phyloP scores from a whole-genome alignment of 768 basidiomycete species.

The Kwoniella pini region DNA sequence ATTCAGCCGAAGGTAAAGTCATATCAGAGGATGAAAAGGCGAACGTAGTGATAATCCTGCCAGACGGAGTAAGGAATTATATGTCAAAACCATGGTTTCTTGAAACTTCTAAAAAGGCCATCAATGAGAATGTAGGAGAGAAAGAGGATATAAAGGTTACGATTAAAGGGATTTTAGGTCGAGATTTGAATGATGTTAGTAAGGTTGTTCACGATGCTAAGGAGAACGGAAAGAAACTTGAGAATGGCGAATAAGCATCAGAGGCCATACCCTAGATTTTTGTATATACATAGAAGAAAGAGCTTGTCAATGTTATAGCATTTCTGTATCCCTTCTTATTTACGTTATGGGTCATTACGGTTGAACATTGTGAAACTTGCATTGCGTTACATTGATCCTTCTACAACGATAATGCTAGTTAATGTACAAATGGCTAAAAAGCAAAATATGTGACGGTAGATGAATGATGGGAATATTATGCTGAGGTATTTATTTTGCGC shows the following conservation, averaged over 20 bases:
- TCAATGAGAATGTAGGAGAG: not conserved
- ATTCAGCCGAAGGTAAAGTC: slow-evolving; percentile 65
- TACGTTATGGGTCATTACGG: too few species aligned
- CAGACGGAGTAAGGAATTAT: slow-evolving; percentile 92
- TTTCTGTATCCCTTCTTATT: too few species aligned
- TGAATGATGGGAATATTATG: too few species aligned
- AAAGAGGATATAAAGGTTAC: slow-evolving; percentile 20
- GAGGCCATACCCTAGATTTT: not conserved
- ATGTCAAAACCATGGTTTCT: slow-evolving; percentile 94
- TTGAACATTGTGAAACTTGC: too few species aligned
- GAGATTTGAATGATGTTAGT: slow-evolving; percentile 32
- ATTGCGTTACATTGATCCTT: too few species aligned
- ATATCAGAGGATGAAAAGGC: slow-evolving; percentile 65
- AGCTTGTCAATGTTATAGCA: too few species aligned
- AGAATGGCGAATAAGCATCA: slow-evolving; percentile 22
- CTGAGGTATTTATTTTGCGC: not conserved
- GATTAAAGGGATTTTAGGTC: slow-evolving; percentile 32
- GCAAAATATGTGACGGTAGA: too few species aligned
- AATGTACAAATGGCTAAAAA: too few species aligned
- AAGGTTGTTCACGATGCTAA: not conserved
- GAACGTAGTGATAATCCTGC: slow-evolving; percentile 85
- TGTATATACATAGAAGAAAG: too few species aligned
- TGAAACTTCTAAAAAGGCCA: slow-evolving; percentile 31
- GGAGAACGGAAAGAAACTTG: not conserved
- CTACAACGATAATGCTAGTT: too few species aligned